Conservation (phyloP, 768 basidiomycete genomes). For the Rubroboletus pulcherrimus region DNA sequence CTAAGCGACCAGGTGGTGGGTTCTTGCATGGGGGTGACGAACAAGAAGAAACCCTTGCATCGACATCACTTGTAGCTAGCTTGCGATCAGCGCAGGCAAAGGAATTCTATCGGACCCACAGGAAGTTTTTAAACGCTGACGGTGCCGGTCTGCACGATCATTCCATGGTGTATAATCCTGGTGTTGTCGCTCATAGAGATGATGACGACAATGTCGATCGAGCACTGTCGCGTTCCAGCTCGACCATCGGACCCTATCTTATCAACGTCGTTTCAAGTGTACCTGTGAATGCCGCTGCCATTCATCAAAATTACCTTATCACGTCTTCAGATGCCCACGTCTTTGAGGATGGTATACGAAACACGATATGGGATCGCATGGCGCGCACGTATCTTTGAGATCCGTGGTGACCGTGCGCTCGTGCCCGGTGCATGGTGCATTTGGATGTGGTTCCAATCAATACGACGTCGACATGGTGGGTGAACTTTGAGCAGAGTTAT, state of each 20-base stretch:
- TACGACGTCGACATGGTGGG: conserved; percentile 42
- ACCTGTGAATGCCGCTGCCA: conserved; percentile 41
- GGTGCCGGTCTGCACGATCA: conserved; percentile 45
- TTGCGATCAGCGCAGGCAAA: conserved; percentile 32
- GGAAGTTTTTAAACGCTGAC: conserved; percentile 30
- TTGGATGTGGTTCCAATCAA: conserved; percentile 42
- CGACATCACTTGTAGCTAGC: conserved; percentile 39
- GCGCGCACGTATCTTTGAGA: conserved; percentile 44
- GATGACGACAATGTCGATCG: conserved; percentile 14
- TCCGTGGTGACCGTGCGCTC: conserved; percentile 35
- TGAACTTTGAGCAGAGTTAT: conserved; percentile 43
- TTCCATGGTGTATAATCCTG: conserved; percentile 46
- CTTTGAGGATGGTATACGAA: conserved; percentile 38
- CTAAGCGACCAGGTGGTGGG: conserved; percentile 44
- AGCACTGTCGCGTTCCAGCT: conserved; percentile 10
- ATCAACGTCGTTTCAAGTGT: conserved; percentile 40
- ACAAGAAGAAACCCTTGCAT: conserved; percentile 44
- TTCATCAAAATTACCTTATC: conserved; percentile 36
- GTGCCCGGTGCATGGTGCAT: conserved; percentile 44
- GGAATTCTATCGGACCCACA: conserved; percentile 41
- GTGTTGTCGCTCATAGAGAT: conserved; percentile 40
- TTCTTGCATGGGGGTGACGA: conserved; percentile 43
- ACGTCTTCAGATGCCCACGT: conserved; percentile 32
- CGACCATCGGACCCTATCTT: conserved; percentile 37
- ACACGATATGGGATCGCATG: conserved; percentile 47